These are phyloP conservation scores for Acer negundo DNA, from an alignment of 345 rosid genomes.

Conservation along the genomic window DNA sequence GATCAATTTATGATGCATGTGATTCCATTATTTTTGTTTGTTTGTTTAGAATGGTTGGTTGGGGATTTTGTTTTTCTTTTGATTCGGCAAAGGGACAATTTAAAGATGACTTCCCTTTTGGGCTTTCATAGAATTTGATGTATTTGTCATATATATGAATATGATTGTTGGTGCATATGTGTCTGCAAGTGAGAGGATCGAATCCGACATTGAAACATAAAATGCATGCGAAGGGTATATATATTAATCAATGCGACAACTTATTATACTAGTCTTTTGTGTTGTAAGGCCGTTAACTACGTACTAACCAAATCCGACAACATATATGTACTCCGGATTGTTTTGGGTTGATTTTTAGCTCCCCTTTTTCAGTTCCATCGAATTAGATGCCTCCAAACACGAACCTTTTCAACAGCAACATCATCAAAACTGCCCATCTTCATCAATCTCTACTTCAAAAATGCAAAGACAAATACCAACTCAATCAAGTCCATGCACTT, in stretches of 20 bases:
- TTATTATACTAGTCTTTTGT: no score
- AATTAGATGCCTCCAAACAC: neutral
- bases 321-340: no score
- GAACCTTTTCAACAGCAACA: neutral
- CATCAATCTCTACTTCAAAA: conserved; percentile 1
- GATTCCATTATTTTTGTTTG: neutral
- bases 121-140: neutral
- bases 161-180: neutral
- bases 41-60: neutral
- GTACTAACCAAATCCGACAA: no score
- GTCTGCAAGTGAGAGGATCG: neutral
- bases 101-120: neutral
- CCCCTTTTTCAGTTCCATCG: no score
- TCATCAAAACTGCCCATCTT: neutral
- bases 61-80: conserved; percentile 14
- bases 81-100: neutral
- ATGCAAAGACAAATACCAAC: conserved; percentile 20
- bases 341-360: no score
- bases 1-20: neutral
- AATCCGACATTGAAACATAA: no score
- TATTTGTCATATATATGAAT: neutral
- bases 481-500: conserved; percentile 25
- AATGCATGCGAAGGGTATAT: no score
- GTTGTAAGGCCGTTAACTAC: no score
- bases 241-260: no score